Evolutionary conservation across 768 basidiomycete species (phyloP).

Genomic region (Chalciporus chontae): DNA sequence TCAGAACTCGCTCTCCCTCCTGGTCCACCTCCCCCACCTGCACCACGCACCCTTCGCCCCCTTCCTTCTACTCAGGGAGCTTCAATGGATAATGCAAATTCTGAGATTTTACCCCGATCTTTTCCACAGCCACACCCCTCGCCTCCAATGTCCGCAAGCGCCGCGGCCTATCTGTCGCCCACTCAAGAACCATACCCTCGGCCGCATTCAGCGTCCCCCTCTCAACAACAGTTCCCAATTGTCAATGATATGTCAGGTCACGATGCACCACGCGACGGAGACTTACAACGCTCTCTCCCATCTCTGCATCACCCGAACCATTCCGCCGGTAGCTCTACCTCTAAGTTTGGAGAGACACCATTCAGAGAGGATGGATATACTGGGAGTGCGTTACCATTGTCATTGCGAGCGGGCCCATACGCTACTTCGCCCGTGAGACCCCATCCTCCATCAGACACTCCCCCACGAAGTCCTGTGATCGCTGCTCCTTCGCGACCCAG

Average conservation of each 20-base stretch:
- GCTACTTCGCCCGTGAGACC: constrained; percentile 15
- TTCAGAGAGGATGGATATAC: constrained; percentile 28
- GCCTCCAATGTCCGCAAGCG: constrained; percentile 15
- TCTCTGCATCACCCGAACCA: constrained; percentile 24
- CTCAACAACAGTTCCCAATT: constrained; percentile 29
- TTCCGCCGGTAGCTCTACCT: constrained; percentile 24
- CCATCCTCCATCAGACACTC: constrained; percentile 43
- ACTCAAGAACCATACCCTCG: constrained; percentile 57
- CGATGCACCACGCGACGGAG: constrained; percentile 27
- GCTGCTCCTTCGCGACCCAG: constrained; percentile 42
- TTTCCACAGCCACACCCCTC: constrained; percentile 26
- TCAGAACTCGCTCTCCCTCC: constrained; percentile 17
- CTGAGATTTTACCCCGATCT: constrained; percentile 19
- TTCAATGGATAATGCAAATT: constrained; percentile 14
- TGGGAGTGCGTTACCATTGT: constrained; percentile 21
- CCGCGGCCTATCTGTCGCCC: constrained; percentile 38
- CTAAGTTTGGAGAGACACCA: constrained; percentile 31
- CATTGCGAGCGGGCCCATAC: constrained; percentile 30
- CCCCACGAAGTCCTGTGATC: constrained; percentile 64
- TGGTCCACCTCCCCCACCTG: constrained; percentile 1
- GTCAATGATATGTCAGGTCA: constrained; percentile 13
- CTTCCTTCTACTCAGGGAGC: constrained; percentile 29
- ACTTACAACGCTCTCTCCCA: constrained; percentile 26
- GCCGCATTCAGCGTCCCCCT: constrained; percentile 54
- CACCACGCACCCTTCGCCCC: constrained; percentile 24